Conservation (phyloP, 768 basidiomycete genomes). For the Mrakia hoshinonis region DNA sequence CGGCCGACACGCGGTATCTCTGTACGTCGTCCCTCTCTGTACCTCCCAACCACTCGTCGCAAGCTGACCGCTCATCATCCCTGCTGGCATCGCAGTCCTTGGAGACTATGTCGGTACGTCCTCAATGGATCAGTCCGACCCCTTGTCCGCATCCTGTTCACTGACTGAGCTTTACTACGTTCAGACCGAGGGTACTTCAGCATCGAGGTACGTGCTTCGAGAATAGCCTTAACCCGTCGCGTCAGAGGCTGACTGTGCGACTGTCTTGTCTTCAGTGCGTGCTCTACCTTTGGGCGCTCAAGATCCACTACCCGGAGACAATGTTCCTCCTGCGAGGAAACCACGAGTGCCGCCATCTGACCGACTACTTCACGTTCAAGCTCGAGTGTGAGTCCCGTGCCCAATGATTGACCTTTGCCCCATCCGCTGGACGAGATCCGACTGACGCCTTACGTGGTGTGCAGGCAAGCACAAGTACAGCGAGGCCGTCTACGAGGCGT, state of each 20-base stretch:
- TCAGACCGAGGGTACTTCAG: slow-evolving; percentile 26
- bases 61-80: background rate
- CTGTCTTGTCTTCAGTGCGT: slow-evolving; percentile 16
- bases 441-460: background rate
- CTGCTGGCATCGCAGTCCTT: background rate
- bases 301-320: slow-evolving; percentile 29
- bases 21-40: background rate
- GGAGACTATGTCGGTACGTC: slow-evolving; percentile 26
- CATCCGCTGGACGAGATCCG: too few relatives aligned
- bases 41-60: background rate
- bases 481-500: slow-evolving; percentile 89
- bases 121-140: too few relatives aligned
- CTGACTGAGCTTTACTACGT: too few relatives aligned
- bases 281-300: slow-evolving; percentile 30
- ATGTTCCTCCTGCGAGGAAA: slow-evolving; percentile 28
- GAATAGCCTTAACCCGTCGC: background rate
- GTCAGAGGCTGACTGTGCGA: background rate
- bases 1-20: slow-evolving; percentile 80
- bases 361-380: slow-evolving; percentile 31
- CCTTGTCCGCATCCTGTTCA: too few relatives aligned
- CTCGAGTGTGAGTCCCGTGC: slow-evolving; percentile 24
- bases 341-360: slow-evolving; percentile 30
- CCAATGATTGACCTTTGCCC: background rate
- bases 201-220: slow-evolving; percentile 23
- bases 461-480: slow-evolving; percentile 98